phyloP scores from a whole-genome alignment of 768 basidiomycete genomes.

The Cystofilobasidium bisporidii region DNA sequence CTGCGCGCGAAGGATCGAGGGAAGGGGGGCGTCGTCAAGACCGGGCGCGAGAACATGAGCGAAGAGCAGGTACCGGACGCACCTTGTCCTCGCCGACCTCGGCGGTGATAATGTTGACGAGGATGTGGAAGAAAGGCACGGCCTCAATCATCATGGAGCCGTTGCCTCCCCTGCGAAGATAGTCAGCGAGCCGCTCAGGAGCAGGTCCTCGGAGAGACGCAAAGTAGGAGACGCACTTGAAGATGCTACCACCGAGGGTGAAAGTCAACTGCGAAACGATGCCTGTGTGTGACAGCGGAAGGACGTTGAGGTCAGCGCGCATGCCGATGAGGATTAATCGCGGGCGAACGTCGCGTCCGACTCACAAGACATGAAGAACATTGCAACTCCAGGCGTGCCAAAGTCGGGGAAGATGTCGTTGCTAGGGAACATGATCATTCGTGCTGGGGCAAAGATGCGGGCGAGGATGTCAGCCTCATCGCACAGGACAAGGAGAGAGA shows the following conservation, averaged over 20 bases:
- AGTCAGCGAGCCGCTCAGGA: not conserved
- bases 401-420: constrained; percentile 67
- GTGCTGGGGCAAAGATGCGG: constrained; percentile 52
- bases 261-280: constrained; percentile 75
- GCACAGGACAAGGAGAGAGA: not conserved
- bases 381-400: constrained; percentile 82
- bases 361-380: constrained; percentile 77
- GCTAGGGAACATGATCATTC: constrained; percentile 88
- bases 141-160: constrained; percentile 74
- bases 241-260: constrained; percentile 74
- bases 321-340: constrained; percentile 26
- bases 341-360: not conserved
- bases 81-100: constrained; percentile 61
- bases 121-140: constrained; percentile 81
- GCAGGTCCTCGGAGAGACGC: no score
- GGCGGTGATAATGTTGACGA: constrained; percentile 63
- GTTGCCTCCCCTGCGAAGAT: constrained; percentile 28
- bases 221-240: constrained; percentile 47
- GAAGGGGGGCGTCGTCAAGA: not conserved
- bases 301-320: not conserved
- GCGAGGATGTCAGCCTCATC: constrained; percentile 3
- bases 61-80: constrained; percentile 19
- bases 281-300: constrained; percentile 48
- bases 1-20: constrained; percentile 29
- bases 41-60: not conserved